Base-by-base conservation (phyloP, 2,329 filamentous ascomycete genomes). In the Pseudogymnoascus sp. region DNA sequence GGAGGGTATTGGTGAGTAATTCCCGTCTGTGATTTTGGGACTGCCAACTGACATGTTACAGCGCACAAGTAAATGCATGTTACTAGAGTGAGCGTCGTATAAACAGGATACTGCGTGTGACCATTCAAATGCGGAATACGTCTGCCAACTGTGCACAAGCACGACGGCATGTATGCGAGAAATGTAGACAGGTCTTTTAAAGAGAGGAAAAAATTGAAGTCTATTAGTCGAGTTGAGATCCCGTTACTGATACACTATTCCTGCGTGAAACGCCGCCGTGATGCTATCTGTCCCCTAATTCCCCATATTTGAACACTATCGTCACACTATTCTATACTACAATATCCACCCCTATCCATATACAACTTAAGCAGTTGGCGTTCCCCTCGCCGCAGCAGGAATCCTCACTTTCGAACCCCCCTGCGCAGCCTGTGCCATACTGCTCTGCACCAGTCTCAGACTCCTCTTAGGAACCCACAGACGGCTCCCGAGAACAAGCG, bases 401-500 rank as follows among this genome's bases (percentile, higher is more conserved):
- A 57, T 16, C 11, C 51, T 57, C 28, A 57, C 51, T 57, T 57
- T 57, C 28, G 51, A 6, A 1, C 5, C 51, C 0, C 28, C 37
- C 41, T 45, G 28, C 4, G 65, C 63, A 19, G 68, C 57, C 31
- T 67, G 61, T 48, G 67, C 64, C 2, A 71, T 41, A 8, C 66
- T 67, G 62, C 63, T 67, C 74, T 85, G 78, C 28, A 92, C 77
- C 66, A 90, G 73, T 63, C 79, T 81, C 61, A 89, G 76, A 1
- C 86, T 86, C 31, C 85, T 79, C 68, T 81, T 85, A 1, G 92
- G 90, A 62, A 93, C 81, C 77, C 89, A 90, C 63, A 96, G 77
- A 43, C 92, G 83, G 70, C 88, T 92, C 10, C 90, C 90, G 39
- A 97, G 79, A 0, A 97, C 83, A 21, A 96, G 79, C 0, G 88